Percentiles rank a stretch among this genome's conserved stretches.
Conservation (phyloP, 257 asterid genomes). For the Nyctanthes arbortristis region DNA sequence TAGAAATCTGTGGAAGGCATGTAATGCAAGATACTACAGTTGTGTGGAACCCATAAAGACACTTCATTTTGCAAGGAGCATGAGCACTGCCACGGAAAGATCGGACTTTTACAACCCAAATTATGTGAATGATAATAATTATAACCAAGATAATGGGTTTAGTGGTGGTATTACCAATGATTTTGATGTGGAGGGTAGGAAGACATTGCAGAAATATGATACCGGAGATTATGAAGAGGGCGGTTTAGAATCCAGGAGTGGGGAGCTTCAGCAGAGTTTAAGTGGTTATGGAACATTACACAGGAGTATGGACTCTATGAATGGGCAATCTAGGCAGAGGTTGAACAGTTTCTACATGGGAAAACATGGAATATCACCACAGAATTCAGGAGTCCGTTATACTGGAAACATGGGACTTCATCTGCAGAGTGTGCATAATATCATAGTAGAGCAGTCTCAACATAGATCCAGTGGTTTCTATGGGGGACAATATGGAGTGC, state of each 20-base stretch:
- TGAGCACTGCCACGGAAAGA: slow-evolving; percentile 52
- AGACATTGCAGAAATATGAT: slow-evolving; percentile 28
- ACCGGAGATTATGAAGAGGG: slow-evolving; percentile 37
- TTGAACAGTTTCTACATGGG: too few relatives aligned
- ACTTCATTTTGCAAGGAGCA: slow-evolving; percentile 33
- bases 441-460: too few relatives aligned
- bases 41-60: slow-evolving; percentile 11
- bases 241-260: not conserved
- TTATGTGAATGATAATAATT: slow-evolving; percentile 27
- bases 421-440: slow-evolving; percentile 23
- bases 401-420: not conserved
- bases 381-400: too few relatives aligned
- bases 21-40: slow-evolving; percentile 31
- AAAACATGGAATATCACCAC: too few relatives aligned
- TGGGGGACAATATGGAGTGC: slow-evolving; percentile 7
- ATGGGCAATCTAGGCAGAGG: too few relatives aligned
- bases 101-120: slow-evolving; percentile 30
- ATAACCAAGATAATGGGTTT: slow-evolving; percentile 33
- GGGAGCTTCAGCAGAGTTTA: not conserved
- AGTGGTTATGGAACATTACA: not conserved
- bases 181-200: not conserved
- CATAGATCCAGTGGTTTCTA: slow-evolving; percentile 21
- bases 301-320: not conserved
- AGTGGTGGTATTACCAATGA: slow-evolving; percentile 23
- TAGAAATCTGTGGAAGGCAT: slow-evolving; percentile 36